Conservation (phyloP, 2,329 filamentous ascomycete genomes). For the Sordariomycetes sp. region DNA sequence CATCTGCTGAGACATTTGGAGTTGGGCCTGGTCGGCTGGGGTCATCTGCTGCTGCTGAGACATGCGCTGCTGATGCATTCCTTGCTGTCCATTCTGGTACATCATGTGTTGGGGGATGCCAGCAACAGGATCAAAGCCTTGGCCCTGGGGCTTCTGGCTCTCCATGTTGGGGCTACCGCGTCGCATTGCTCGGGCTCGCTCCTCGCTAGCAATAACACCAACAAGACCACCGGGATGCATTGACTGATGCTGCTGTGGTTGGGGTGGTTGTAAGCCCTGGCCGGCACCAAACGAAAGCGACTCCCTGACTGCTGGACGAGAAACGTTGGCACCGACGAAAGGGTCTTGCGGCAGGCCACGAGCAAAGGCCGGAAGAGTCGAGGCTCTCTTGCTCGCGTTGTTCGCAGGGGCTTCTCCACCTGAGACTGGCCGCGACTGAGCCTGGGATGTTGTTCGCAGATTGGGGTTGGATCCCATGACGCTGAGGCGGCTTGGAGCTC, state of each 20-base stretch:
- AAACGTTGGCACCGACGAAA: conserved; percentile 70
- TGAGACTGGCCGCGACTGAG: conserved; percentile 48
- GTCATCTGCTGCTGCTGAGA: conserved; percentile 37
- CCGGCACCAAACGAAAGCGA: conserved; percentile 62
- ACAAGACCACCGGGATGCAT: conserved; percentile 70
- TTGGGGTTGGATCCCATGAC: conserved; percentile 63
- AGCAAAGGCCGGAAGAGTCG: conserved; percentile 69
- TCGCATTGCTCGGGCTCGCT: conserved; percentile 67
- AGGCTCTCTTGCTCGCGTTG: conserved; percentile 16
- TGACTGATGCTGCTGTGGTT: conserved; percentile 19
- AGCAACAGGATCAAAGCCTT: conserved; percentile 36
- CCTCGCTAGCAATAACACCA: conserved; percentile 80
- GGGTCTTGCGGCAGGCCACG: conserved; percentile 75
- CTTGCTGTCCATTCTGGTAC: conserved; percentile 17
- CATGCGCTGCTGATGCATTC: conserved; percentile 29
- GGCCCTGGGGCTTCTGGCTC: conserved; percentile 27
- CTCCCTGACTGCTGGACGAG: conserved; percentile 64
- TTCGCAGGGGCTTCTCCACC: conserved; percentile 36
- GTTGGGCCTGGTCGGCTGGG: conserved; percentile 61
- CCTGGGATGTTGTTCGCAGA: conserved; percentile 46
- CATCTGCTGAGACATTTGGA: conserved; percentile 79
- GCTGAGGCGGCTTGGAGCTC: conserved; percentile 60
- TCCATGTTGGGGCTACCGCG: conserved; percentile 68
- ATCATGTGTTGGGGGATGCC: conserved; percentile 37
- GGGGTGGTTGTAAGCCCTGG: conserved; percentile 9